Percentiles rank a stretch among this genome's conserved stretches.
These are phyloP conservation scores for Neurospora intermedia DNA, from an alignment of 495 filamentous ascomycete genomes.

Conservation along the genomic window DNA sequence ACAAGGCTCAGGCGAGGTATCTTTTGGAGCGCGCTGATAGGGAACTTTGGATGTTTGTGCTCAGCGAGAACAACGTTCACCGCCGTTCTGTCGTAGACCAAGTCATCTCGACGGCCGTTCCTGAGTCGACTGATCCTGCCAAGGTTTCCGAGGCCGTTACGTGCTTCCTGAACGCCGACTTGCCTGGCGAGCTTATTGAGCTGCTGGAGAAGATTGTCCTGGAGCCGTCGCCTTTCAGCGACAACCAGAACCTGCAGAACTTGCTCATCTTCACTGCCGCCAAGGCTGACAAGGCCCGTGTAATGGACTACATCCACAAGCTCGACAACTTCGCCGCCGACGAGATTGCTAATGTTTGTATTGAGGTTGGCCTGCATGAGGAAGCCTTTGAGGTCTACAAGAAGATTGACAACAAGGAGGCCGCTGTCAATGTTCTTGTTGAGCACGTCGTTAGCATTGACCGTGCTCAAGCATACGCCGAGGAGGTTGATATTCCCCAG, in stretches of 20 bases:
- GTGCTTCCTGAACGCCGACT: conserved; percentile 78
- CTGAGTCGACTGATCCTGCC: conserved; percentile 85
- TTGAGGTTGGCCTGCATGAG: conserved; percentile 87
- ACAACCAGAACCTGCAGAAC: conserved; percentile 94
- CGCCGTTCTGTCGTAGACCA: conserved; percentile 90
- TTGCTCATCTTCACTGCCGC: conserved; percentile 93
- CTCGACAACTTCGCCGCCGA: conserved; percentile 81
- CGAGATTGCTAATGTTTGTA: conserved; percentile 88
- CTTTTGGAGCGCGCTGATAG: conserved; percentile 80
- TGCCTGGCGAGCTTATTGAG: conserved; percentile 92
- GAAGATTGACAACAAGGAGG: conserved; percentile 82
- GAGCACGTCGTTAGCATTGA: conserved; percentile 98
- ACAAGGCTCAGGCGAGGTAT: conserved; percentile 91
- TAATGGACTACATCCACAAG: conserved; percentile 95
- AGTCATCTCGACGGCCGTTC: conserved; percentile 92
- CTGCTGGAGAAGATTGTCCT: conserved; percentile 98
- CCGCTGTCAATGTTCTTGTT: conserved; percentile 84
- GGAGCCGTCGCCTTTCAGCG: conserved; percentile 92
- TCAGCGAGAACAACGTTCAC: conserved; percentile 91
- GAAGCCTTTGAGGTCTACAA: conserved; percentile 99
- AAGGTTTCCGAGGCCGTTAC: conserved; percentile 93
- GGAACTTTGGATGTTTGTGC: conserved; percentile 90
- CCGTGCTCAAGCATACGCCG: conserved; percentile 90
- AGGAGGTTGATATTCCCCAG: conserved; percentile 87
- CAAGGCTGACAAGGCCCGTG: conserved; percentile 86